These are phyloP conservation scores for Aristolochia californica DNA, from an alignment of 164 flowering plant species.

Conservation along the genomic window DNA sequence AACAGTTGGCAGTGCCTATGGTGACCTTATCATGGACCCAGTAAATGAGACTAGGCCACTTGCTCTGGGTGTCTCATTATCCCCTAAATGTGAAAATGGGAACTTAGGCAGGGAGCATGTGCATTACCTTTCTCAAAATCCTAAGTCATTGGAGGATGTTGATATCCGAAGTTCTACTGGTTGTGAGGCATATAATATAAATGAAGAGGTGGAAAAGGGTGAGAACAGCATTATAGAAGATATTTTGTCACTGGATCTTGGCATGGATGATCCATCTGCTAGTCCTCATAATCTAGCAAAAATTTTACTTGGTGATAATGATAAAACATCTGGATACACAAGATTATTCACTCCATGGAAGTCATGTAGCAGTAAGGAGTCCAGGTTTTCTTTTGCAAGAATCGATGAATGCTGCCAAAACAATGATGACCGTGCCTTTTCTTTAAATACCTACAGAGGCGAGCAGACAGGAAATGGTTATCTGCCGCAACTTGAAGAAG, in stretches of 20 bases:
- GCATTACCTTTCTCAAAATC: conserved; percentile 2
- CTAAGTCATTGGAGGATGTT: not conserved
- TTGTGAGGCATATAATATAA: not conserved
- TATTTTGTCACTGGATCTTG: conserved; percentile 8
- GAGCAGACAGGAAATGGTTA: not conserved
- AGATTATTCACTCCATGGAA: conserved; percentile 4
- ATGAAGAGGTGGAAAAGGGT: not conserved
- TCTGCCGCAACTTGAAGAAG: not conserved
- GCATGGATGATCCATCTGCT: conserved; percentile 6
- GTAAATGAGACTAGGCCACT: not conserved
- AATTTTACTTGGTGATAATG: conserved; percentile 4
- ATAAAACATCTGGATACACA: conserved; percentile 2
- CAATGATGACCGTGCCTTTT: not conserved
- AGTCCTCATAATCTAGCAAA: conserved; percentile 7
- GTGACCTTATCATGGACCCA: not conserved
- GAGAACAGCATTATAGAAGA: conserved; percentile 7
- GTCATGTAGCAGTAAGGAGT: conserved; percentile 1
- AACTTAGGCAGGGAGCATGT: not conserved
- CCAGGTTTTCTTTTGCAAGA: conserved; percentile 9
- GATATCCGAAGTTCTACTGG: not conserved
- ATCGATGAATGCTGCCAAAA: conserved; percentile 2
- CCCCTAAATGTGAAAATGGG: not conserved
- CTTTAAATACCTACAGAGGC: not conserved
- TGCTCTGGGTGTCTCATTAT: not conserved
- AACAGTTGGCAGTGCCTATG: no score